These are phyloP conservation scores for Geotrichum phurueaensis DNA, from an alignment of 1,139 yeast genomes.

Conservation along the genomic window DNA sequence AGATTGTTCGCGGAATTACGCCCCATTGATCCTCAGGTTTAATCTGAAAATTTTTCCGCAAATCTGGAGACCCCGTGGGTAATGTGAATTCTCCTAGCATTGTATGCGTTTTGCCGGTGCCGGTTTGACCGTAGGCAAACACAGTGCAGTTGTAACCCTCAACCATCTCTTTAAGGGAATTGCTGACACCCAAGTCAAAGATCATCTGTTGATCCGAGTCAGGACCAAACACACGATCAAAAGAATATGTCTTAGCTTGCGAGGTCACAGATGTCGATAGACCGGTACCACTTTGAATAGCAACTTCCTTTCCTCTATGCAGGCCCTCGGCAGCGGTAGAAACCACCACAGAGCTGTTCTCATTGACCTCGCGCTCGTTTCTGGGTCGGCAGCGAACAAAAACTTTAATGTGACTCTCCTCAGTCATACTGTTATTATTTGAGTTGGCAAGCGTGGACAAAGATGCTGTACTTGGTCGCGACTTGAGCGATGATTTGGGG, in stretches of 20 bases:
- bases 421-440: neutral
- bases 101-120: constrained; percentile 80
- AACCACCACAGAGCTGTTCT: constrained; percentile 70
- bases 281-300: constrained; percentile 31
- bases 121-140: constrained; percentile 86
- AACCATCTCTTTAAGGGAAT: constrained; percentile 53
- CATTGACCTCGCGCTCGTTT: constrained; percentile 59
- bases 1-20: constrained; percentile 60
- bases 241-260: constrained; percentile 48
- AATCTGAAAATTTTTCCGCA: constrained; percentile 40
- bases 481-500: neutral
- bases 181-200: constrained; percentile 54
- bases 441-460: neutral
- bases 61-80: neutral
- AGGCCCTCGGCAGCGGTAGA: constrained; percentile 22
- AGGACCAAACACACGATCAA: constrained; percentile 69
- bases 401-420: constrained; percentile 49
- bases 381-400: constrained; percentile 87
- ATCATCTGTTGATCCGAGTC: constrained; percentile 61
- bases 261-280: constrained; percentile 14
- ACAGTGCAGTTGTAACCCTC: constrained; percentile 60
- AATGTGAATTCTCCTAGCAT: constrained; percentile 35
- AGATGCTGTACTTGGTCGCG: neutral
- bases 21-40: constrained; percentile 75
- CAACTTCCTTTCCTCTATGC: constrained; percentile 50